Conservation (phyloP, 1,139 yeast genomes). For the Pneumocystis sp. region DNA sequence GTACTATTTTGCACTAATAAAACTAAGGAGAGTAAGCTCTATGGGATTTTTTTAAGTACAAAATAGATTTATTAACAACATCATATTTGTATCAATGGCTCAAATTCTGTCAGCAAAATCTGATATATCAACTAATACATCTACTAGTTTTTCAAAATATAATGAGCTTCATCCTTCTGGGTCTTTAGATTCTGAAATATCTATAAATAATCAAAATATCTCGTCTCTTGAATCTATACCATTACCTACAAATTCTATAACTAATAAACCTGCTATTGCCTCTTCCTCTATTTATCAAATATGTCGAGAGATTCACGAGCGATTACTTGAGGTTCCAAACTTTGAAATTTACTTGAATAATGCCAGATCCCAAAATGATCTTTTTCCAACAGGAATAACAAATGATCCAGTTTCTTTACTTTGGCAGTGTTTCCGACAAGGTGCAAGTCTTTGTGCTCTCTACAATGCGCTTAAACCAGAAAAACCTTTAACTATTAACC, state of each 20-base stretch:
- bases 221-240: not conserved
- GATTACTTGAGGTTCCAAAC: conserved; percentile 52
- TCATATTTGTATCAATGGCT: not conserved
- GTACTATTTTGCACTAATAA: not conserved
- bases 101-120: not conserved
- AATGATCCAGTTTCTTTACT: conserved; percentile 85
- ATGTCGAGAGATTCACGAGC: conserved; percentile 43
- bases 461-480: conserved; percentile 44
- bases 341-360: conserved; percentile 55
- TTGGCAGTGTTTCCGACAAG: conserved; percentile 80
- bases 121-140: not conserved
- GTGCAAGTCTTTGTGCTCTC: conserved; percentile 77
- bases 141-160: not conserved
- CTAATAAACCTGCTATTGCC: conserved; percentile 35
- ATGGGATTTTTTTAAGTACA: not conserved
- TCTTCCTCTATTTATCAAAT: conserved; percentile 63
- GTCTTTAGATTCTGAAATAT: not conserved
- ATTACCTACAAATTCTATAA: conserved; percentile 1
- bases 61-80: not conserved
- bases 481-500: conserved; percentile 26
- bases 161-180: not conserved
- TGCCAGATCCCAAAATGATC: conserved; percentile 19
- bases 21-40: not conserved
- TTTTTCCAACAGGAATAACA: conserved; percentile 19
- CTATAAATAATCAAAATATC: not conserved